These are phyloP conservation scores for Myxozyma mucilagina DNA, from an alignment of 805 yeast species.

Conservation along the genomic window DNA sequence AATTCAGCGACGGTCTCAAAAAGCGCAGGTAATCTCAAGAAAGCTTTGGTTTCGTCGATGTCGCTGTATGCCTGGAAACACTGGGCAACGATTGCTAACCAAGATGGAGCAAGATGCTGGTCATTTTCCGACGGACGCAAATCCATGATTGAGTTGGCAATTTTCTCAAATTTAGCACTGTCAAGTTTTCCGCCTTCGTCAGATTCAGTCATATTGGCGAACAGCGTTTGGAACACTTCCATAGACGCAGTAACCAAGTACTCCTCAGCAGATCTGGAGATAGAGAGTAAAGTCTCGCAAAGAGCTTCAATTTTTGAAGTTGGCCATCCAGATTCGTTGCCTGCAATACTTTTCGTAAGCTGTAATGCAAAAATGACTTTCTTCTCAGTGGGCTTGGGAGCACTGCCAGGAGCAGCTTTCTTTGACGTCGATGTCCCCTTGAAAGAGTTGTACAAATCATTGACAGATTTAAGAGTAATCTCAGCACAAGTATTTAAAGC, in stretches of 20 bases:
- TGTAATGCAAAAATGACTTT: slow-evolving; percentile 73
- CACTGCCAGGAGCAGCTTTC: slow-evolving; percentile 37
- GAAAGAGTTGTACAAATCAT: slow-evolving; percentile 45
- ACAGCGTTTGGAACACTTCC: slow-evolving; percentile 77
- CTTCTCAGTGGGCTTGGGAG: slow-evolving; percentile 33
- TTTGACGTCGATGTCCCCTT: slow-evolving; percentile 40
- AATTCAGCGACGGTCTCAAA: slow-evolving; percentile 61
- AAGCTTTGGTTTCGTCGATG: slow-evolving; percentile 53
- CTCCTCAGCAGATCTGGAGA: slow-evolving; percentile 82
- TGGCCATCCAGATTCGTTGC: slow-evolving; percentile 84
- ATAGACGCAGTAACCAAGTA: slow-evolving; percentile 80
- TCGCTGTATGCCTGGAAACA: slow-evolving; percentile 60
- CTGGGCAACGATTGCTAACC: slow-evolving; percentile 93
- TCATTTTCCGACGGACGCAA: slow-evolving; percentile 82
- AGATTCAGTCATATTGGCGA: slow-evolving; percentile 55
- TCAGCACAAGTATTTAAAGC: slow-evolving; percentile 72
- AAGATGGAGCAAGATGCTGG: slow-evolving; percentile 82
- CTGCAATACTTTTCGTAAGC: slow-evolving; percentile 61
- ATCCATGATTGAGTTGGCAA: slow-evolving; percentile 70
- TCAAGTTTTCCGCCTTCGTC: slow-evolving; percentile 51
- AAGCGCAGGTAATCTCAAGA: slow-evolving; percentile 58
- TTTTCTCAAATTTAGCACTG: slow-evolving; percentile 60
- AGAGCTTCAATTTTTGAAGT: slow-evolving; percentile 62
- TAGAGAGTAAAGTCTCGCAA: slow-evolving; percentile 72
- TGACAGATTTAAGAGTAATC: slow-evolving; percentile 59